Base-by-base conservation (phyloP, 1,139 yeast species). In the Yamadazyma diospyri region DNA sequence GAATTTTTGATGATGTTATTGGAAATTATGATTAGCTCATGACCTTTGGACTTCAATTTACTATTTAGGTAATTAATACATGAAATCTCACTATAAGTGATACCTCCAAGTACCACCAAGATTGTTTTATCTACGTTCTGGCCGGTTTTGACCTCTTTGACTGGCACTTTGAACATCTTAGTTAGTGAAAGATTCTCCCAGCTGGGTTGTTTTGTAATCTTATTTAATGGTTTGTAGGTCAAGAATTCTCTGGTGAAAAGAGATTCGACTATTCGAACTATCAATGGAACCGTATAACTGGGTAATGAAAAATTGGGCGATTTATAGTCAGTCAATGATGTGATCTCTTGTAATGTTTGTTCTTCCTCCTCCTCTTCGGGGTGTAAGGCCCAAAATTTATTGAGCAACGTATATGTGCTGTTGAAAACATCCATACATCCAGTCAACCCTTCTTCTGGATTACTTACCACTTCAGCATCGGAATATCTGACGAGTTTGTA, bases 11-110 rank as follows among this genome's bases (percentile, higher is more conserved):
- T 63, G 23, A 81, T 60, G 2, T 79, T 77, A 27, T 81, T 76
- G 10, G 83, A 70, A 16, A 82, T 56, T 2, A 81, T 60, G 2
- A 77, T 42, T 25, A 81, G 45, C 45, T 67, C 65, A 49, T 72
- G 72, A 17, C 57, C 49, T 20, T 42, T 41, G 24, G 45, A 44
- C 20, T 47, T 45, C 25, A 69, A 51, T 34, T 60, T 58, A 33
- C 60, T 57, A 34, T 81, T 75, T 19, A 82, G 59, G 36, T 69
- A 69, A 46, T 80, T 64, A 35, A 85, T 64, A 13, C 87, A 78
- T 9, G 86, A 71, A 9, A 85, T 61, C 52, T 86, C 95, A 10
- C 87, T 73, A 50, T 82, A 72, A 0, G 95, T 83, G n/a, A 85
- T 62, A 0, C 95, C 95, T 6, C 95, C 95, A 25, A 86, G 53